Conservation (phyloP, 108 stramenopile genomes). For the Cyclotella cryptica region DNA sequence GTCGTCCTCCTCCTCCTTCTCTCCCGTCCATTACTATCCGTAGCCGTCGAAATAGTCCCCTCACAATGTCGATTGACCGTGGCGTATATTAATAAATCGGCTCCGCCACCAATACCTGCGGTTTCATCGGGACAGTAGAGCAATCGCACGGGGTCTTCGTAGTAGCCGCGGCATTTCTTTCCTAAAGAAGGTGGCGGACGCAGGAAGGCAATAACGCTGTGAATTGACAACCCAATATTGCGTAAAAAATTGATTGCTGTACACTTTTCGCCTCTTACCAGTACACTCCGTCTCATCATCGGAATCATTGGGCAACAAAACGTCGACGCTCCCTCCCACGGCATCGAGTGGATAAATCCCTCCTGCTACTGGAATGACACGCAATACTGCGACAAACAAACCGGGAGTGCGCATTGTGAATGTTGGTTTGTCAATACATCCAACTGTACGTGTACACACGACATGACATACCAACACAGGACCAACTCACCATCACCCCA, state of each 20-base stretch:
- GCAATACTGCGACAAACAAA: constrained; percentile 6
- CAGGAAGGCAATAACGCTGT: too few species aligned
- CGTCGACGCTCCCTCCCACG: constrained; percentile 29
- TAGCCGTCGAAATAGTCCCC: constrained; percentile 1
- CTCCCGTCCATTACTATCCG: neutral
- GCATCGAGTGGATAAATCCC: constrained; percentile 54
- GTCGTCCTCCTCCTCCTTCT: neutral
- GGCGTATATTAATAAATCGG: constrained; percentile 50
- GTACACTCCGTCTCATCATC: constrained; percentile 15
- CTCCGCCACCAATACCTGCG: constrained; percentile 44
- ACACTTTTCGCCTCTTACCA: neutral
- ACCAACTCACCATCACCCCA: constrained; percentile 40
- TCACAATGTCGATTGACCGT: constrained; percentile 55
- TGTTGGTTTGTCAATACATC: neutral
- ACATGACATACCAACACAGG: neutral
- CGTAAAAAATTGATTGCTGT: too few species aligned
- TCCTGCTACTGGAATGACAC: constrained; percentile 47
- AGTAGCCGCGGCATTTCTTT: constrained; percentile 16
- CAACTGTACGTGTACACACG: neutral
- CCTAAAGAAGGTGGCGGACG: neutral
- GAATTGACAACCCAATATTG: too few species aligned
- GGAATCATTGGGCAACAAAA: constrained; percentile 14
- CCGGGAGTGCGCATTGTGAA: too few species aligned
- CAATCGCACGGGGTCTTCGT: constrained; percentile 45
- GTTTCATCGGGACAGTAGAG: constrained; percentile 56